Evolutionary conservation across 257 asterid genomes (phyloP), one percentile per base, ranked within the genome.

Genomic region (Paraleonurus japonicus): DNA sequence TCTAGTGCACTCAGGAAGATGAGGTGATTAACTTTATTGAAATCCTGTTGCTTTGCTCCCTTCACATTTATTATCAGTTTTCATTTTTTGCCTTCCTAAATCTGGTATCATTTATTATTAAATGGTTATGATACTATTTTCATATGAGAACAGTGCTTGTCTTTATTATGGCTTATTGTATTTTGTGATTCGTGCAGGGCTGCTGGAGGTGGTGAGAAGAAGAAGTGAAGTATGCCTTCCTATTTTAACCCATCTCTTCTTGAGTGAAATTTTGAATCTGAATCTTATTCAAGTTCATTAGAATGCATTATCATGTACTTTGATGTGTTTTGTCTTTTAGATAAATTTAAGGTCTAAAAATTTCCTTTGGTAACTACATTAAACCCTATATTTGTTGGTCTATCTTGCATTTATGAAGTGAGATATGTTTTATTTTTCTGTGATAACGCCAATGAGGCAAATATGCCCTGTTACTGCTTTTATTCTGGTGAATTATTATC

Each of bases 181-280:
- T 30, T 17, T 71, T 35, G 45, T 19, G 27, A 53, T 20, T 11
- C 30, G 4, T 80, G 82, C 88, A 92, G 97, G 96, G 95, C 97
- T 43, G 90, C 92, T 11, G 98, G 96, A 53, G 98, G 97, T 69
- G 97, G 84, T 70, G 96, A 90, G 47, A 90, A 90, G 96, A 90
- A 92, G 88, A 90, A 92, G 90, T 92, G 85, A 92, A 76, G 71
- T 5, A 13, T 13, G 3, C 54, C 22, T 16, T 47, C 20, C 68
- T 35, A 17, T 62, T 43, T 16, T 4, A n/a, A 2, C 28, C 20
- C n/a, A 71, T 45, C 43, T 5, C 63, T 72, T 55, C 59, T 27
- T 1, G 28, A 76, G 30, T 68, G 76, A 60, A 64, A 64, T 71
- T 47, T 47, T 47, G 54, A 4, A 47, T 47, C 22, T 47, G 53